A percentile compares a stretch with the other conserved stretches of the same genome.
Evolutionary conservation across 2,329 filamentous ascomycete species (phyloP).

Genomic region (Fusarium robinianum): DNA sequence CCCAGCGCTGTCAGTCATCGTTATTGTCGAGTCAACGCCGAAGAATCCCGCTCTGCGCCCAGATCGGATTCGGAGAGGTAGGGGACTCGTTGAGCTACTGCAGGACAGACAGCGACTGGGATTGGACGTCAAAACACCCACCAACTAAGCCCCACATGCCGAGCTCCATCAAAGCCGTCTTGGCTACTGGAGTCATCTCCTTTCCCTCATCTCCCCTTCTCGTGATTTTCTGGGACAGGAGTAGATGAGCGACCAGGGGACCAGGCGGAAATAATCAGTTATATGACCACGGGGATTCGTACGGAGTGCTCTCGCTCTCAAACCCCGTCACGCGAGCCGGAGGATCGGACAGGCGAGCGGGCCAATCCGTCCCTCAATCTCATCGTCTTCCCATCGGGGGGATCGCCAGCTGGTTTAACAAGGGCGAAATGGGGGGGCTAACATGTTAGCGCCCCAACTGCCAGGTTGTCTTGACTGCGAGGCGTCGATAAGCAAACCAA

Average conservation of each 20-base stretch:
- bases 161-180: conserved; percentile 3
- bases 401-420: conserved; percentile 21
- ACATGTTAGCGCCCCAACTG: conserved; percentile 22
- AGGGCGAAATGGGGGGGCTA: conserved; percentile 23
- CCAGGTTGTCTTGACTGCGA: not conserved
- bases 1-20: not conserved
- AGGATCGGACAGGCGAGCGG: conserved; percentile 6
- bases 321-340: conserved; percentile 16
- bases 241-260: conserved; percentile 1
- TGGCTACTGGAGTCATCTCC: not conserved
- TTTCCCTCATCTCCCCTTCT: not conserved
- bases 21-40: conserved; percentile 6
- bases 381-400: conserved; percentile 17
- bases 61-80: too few species aligned
- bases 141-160: conserved; percentile 15
- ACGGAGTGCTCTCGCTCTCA: conserved; percentile 2
- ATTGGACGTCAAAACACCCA: not conserved
- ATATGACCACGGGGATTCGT: conserved; percentile 2
- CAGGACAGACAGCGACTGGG: conserved; percentile 8
- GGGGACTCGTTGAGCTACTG: conserved; percentile 13
- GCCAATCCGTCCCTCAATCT: conserved; percentile 25
- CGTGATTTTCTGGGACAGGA: not conserved
- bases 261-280: conserved; percentile 4
- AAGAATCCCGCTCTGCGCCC: too few species aligned
- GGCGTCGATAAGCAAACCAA: too few species aligned